Percentiles rank a stretch among this genome's conserved stretches.
These are phyloP conservation scores for Phytopythium boreale DNA, from an alignment of 352 stramenopile genomes.

Conservation along the genomic window DNA sequence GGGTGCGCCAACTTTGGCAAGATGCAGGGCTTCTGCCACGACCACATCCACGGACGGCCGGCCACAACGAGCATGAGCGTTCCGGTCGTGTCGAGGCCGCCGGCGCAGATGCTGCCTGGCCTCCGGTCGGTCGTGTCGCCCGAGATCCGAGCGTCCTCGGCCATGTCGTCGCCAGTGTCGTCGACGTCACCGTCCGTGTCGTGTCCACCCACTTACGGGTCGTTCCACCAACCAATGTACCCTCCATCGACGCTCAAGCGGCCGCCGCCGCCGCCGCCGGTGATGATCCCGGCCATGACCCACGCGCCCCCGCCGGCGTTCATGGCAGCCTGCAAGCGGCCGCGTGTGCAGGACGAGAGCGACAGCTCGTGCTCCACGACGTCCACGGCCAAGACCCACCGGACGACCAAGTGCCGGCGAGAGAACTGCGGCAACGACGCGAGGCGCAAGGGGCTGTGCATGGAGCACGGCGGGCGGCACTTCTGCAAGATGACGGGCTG, in stretches of 20 bases:
- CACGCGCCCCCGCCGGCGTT: slow-evolving; percentile 15
- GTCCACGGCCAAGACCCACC: slow-evolving; percentile 19
- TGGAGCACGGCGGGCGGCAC: slow-evolving; percentile 84
- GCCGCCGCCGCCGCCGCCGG: background rate
- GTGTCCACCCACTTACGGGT: slow-evolving; percentile 5
- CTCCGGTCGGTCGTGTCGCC: slow-evolving; percentile 22
- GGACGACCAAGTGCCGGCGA: slow-evolving; percentile 46
- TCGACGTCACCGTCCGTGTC: slow-evolving; percentile 12
- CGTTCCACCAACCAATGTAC: background rate
- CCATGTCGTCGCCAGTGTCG: slow-evolving; percentile 10
- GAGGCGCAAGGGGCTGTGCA: slow-evolving; percentile 80
- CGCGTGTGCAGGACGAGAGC: slow-evolving; percentile 14
- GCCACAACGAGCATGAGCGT: slow-evolving; percentile 5
- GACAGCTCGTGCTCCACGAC: slow-evolving; percentile 17
- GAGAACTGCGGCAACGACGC: slow-evolving; percentile 67
- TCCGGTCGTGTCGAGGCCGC: slow-evolving; percentile 6
- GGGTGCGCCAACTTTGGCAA: slow-evolving; percentile 65
- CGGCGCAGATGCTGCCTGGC: slow-evolving; percentile 21
- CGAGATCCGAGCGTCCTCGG: slow-evolving; percentile 7
- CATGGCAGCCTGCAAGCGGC: slow-evolving; percentile 23
- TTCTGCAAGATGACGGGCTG: slow-evolving; percentile 85
- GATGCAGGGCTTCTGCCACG: slow-evolving; percentile 61
- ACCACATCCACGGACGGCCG: slow-evolving; percentile 45
- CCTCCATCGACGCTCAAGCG: slow-evolving; percentile 5
- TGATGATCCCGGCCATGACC: slow-evolving; percentile 15